Percentiles rank a stretch among this genome's conserved stretches.
Evolutionary conservation across 2,329 filamentous ascomycete genomes (phyloP).

Genomic region (Knoxdaviesia capensis): DNA sequence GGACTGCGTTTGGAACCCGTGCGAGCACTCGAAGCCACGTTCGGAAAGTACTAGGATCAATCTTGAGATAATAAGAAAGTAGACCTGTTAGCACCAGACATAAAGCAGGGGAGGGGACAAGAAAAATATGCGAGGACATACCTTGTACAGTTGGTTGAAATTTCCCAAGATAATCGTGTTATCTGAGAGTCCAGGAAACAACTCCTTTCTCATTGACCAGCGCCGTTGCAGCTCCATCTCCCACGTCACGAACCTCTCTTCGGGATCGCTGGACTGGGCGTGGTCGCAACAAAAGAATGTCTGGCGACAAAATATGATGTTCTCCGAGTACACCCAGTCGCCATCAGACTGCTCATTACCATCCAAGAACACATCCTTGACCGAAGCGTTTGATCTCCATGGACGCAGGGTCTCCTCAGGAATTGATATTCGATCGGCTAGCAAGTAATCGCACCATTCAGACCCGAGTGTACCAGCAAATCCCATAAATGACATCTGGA

Average conservation of each 20-base stretch:
- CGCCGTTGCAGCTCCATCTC: constrained; percentile 60
- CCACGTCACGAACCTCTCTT: constrained; percentile 54
- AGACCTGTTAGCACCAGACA: constrained; percentile 1
- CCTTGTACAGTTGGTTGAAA: constrained; percentile 98
- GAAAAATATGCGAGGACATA: constrained; percentile 17
- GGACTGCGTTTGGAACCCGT: constrained; percentile 64
- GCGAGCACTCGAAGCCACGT: constrained; percentile 86
- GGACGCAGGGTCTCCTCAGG: constrained; percentile 65
- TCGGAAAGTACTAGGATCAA: constrained; percentile 90
- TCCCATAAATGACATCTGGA: constrained; percentile 99
- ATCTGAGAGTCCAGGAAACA: constrained; percentile 69
- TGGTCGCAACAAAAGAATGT: constrained; percentile 99
- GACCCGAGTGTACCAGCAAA: constrained; percentile 91
- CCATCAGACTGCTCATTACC: constrained; percentile 50
- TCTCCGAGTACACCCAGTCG: constrained; percentile 90
- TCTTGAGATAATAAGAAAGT: constrained; percentile 29
- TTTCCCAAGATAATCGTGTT: constrained; percentile 85
- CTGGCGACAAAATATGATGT: constrained; percentile 82
- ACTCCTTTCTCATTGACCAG: constrained; percentile 82
- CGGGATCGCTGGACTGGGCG: constrained; percentile 64
- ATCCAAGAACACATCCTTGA: constrained; percentile 48
- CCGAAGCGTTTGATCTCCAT: constrained; percentile 50
- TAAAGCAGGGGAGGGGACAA: background rate
- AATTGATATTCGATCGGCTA: constrained; percentile 76
- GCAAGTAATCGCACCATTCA: constrained; percentile 95